Base-by-base conservation (phyloP, 1,284 basidiomycete genomes). In the Naganishia sp. region DNA sequence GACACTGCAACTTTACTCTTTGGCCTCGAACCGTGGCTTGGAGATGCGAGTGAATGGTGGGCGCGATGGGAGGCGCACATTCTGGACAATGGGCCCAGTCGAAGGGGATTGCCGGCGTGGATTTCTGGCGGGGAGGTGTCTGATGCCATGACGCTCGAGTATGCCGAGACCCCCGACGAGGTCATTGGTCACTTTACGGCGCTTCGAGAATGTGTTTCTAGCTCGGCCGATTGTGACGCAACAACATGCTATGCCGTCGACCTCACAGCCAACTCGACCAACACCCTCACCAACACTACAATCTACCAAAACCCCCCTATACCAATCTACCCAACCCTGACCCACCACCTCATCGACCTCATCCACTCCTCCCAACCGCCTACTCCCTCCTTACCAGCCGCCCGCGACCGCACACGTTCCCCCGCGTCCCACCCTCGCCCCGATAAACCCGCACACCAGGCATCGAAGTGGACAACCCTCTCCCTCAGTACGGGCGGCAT, bases 301-400 rank as follows among this genome's bases (percentile, higher is more conserved):
- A 7, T 31, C 25, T 4, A 10, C 44, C 15, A 11, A 4, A 9
- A 42, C 23, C 25, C 23, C 44, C 43, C 55, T 33, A 2, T 0
- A 15, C 2, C 18, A 18, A 16, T 21, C 55, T 10, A 44, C 11
- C 42, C 15, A 25, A 23, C 55, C 3, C 56, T 59, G 1, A 46
- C 16, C 13, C 23, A 45, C n/a, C 44, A 44, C 43, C 55, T 59
- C 16, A 25, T 59, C 10, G 56, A 59, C n/a, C 25, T 59, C 18
- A 23, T 59, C 44, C 15, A 46, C 15, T 11, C 56, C n/a, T 18
- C 18, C 16, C 55, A 55, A 13, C 33, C 33, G n/a, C 44, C 55
- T 4, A 25, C 16, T 10, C n/a, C 21, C 42, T 21, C 21, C 43
- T 5, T 16, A 16, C 18, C 55, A 21, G 23, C 21, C 10, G 15